Base-by-base conservation (phyloP, 768 basidiomycete genomes). In the Mycena capillaripes region DNA sequence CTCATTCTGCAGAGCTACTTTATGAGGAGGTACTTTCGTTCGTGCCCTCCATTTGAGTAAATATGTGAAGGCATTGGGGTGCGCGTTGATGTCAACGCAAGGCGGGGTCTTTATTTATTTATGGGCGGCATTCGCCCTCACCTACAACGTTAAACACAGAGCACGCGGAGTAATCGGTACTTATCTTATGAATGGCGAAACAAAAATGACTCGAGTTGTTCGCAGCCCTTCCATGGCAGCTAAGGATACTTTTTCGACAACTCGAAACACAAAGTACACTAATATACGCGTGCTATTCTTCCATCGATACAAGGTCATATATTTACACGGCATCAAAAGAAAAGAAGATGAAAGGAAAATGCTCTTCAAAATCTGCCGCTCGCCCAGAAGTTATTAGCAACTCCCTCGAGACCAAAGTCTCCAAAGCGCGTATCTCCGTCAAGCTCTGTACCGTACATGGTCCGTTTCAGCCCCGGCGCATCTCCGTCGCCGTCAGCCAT, bases 11-110 rank as follows among this genome's bases (percentile, higher is more conserved):
- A 83, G 91, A 93, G 78, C 87, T 96, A 60, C 85, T 96, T 30
- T 97, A 92, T 78, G 91, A 94, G 58, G 95, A 97, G 84, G 93
- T 97, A 71, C 86, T 92, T 76, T 90, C 90, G 16, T 95, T 97
- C 79, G 83, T 85, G 67, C 90, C 93, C 16, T 84, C 89, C 57
- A 90, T 93, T 77, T 92, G n/a, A n/a, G n/a, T n/a, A 82, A 83
- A n/a, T 2, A 17, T 38, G 38, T 8, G 3, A 38, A 16, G 38
- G 11, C 38, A n/a, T n/a, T n/a, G n/a, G n/a, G n/a, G n/a, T 11
- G 38, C 52, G 40, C 53, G 36, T 56, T 32, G 64, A 36, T 32
- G 40, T 52, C 30, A 53, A 56, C 40, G 53, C 64, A 34, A 30
- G 1, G 30, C 21, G 19, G 7, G 42, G 36, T 25, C 30, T 58